phyloP scores from a whole-genome alignment of 129 eudicot species.

The Scalesia atractyloides region DNA sequence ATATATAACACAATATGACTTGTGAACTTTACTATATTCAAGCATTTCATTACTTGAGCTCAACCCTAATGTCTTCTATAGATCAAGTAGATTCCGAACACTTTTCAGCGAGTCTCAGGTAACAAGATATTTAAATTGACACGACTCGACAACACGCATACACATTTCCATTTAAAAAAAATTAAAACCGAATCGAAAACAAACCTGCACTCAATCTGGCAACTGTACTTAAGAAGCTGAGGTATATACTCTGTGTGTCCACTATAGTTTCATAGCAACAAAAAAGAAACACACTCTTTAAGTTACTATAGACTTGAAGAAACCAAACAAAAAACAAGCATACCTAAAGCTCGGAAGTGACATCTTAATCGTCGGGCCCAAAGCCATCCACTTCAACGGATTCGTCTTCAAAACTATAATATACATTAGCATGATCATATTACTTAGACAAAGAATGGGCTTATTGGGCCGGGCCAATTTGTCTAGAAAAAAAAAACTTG shows the following conservation, averaged over 20 bases:
- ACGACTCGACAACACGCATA: not conserved
- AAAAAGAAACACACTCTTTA: not conserved
- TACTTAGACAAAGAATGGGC: conserved; percentile 5
- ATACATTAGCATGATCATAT: conserved; percentile 1
- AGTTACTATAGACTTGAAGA: not conserved
- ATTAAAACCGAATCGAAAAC: not conserved
- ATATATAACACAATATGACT: no score
- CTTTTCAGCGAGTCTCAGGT: no score
- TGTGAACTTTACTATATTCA: no score
- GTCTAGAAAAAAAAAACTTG: not conserved
- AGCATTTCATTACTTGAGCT: no score
- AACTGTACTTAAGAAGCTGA: conserved; percentile 79
- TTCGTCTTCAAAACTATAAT: conserved; percentile 41
- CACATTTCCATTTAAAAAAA: not conserved
- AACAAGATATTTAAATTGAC: no score
- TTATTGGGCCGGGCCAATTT: not conserved
- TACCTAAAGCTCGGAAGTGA: conserved; percentile 97
- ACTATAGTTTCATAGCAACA: conserved; percentile 40
- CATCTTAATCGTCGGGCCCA: conserved; percentile 67
- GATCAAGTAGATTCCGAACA: no score
- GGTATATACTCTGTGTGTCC: conserved; percentile 78
- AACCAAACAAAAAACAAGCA: not conserved
- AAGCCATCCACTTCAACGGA: conserved; percentile 66
- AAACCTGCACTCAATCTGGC: conserved; percentile 94
- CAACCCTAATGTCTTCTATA: no score